Evolutionary conservation across 164 flowering plant species (phyloP).

Genomic region (Akebia trifoliata): DNA sequence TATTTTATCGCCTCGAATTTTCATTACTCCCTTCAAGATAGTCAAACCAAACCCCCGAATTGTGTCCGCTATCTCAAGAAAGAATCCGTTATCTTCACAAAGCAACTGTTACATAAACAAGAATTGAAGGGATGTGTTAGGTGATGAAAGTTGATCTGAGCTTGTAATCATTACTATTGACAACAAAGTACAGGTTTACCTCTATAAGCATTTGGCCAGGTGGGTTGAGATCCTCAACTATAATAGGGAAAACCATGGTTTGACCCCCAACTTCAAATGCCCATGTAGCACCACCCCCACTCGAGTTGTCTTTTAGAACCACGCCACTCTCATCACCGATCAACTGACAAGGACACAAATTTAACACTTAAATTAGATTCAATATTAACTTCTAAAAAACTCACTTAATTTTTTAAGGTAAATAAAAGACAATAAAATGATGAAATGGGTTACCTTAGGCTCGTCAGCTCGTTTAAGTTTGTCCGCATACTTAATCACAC

Average conservation of each 20-base stretch:
- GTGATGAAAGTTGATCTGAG: too few species aligned
- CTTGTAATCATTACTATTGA: not conserved
- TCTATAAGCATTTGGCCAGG: constrained; percentile 88
- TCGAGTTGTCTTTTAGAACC: constrained; percentile 31
- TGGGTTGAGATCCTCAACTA: constrained; percentile 66
- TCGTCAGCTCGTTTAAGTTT: constrained; percentile 51
- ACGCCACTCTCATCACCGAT: constrained; percentile 36
- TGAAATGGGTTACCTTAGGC: constrained; percentile 44
- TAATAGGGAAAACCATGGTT: constrained; percentile 61
- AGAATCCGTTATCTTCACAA: constrained; percentile 72
- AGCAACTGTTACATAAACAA: constrained; percentile 53
- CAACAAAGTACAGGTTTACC: constrained; percentile 33
- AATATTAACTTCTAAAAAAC: not conserved
- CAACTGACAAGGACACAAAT: constrained; percentile 30
- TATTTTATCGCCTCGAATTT: constrained; percentile 51
- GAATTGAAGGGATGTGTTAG: not conserved
- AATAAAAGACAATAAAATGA: not conserved
- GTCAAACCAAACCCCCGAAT: constrained; percentile 73
- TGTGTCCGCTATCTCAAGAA: constrained; percentile 81
- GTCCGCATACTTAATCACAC: constrained; percentile 60
- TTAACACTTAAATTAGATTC: not conserved
- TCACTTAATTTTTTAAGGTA: not conserved
- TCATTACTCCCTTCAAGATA: constrained; percentile 80
- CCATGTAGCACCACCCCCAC: constrained; percentile 59
- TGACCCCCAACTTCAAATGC: constrained; percentile 70